Conservation (phyloP, 1,139 yeast species). For the Candida tetrigidarum region DNA sequence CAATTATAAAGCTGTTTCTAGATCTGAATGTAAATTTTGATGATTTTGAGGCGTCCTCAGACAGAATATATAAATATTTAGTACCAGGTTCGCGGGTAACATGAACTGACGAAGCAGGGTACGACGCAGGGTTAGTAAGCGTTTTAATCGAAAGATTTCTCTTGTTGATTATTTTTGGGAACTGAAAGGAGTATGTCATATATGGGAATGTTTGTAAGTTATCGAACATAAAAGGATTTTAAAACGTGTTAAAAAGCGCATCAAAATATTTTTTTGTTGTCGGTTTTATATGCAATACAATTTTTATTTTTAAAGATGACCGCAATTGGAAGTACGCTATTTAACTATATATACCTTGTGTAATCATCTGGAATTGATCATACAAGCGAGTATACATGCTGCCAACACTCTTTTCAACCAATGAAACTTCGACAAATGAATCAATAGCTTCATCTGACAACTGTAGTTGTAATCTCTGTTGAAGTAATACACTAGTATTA, state of each 20-base stretch:
- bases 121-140: constrained; percentile 9
- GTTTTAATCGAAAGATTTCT: background rate
- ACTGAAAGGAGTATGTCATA: constrained; percentile 8
- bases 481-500: constrained; percentile 74
- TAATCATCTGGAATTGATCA: constrained; percentile 90
- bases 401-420: constrained; percentile 84
- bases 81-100: constrained; percentile 4
- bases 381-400: constrained; percentile 88
- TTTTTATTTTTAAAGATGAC: background rate
- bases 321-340: background rate
- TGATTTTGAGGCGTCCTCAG: background rate
- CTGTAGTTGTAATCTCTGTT: constrained; percentile 81
- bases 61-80: background rate
- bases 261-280: constrained; percentile 1
- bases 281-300: background rate
- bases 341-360: constrained; percentile 89
- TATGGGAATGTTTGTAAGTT: background rate
- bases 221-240: background rate
- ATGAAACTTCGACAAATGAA: constrained; percentile 69
- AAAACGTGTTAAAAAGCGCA: constrained; percentile 5
- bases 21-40: constrained; percentile 17
- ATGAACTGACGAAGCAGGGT: constrained; percentile 9
- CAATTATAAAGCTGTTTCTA: constrained; percentile 26
- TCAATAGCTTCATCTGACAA: constrained; percentile 76
- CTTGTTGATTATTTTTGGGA: constrained; percentile 3